Percentiles rank a stretch among this genome's conserved stretches.
These are phyloP conservation scores for Fistulina hepatica DNA, from an alignment of 1,284 basidiomycete genomes.

Conservation along the genomic window DNA sequence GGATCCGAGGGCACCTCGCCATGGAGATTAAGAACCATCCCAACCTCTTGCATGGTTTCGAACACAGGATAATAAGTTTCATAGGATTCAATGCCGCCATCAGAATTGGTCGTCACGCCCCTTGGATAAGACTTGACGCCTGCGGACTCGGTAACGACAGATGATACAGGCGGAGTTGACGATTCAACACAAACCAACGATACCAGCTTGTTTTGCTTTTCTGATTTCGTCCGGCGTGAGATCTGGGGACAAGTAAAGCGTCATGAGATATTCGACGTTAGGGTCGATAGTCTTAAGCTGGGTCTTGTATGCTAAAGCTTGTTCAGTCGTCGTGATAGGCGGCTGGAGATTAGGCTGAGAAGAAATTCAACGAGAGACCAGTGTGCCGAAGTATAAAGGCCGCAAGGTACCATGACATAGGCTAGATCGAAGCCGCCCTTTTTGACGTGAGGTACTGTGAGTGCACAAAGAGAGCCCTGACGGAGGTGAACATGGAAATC, in stretches of 20 bases:
- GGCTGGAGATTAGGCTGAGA: constrained; percentile 90
- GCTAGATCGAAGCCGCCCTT: constrained; percentile 85
- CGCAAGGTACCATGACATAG: constrained; percentile 83
- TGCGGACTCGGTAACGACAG: constrained; percentile 17
- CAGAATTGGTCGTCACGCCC: constrained; percentile 97
- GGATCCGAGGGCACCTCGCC: constrained; percentile 95
- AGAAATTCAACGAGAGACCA: constrained; percentile 9
- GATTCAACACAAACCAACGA: constrained; percentile 46
- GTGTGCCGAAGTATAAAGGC: constrained; percentile 7
- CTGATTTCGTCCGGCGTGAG: constrained; percentile 87
- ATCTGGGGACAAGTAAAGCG: constrained; percentile 86
- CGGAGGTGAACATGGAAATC: constrained; percentile 98
- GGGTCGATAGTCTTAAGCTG: constrained; percentile 72
- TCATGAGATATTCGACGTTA: constrained; percentile 84
- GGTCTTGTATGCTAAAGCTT: constrained; percentile 74
- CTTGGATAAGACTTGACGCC: constrained; percentile 97
- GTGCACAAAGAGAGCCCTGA: constrained; percentile 71
- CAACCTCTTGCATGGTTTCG: constrained; percentile 86
- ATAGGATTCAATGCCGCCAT: constrained; percentile 95
- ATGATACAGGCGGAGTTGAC: constrained; percentile 7
- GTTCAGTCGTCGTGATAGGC: constrained; percentile 79
- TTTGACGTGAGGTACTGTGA: constrained; percentile 87
- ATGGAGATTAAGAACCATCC: constrained; percentile 94
- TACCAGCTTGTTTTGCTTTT: constrained; percentile 79
- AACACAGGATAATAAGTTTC: constrained; percentile 93